Base-by-base conservation (phyloP, 164 flowering plant species). In the Paratinospora sagittata region DNA sequence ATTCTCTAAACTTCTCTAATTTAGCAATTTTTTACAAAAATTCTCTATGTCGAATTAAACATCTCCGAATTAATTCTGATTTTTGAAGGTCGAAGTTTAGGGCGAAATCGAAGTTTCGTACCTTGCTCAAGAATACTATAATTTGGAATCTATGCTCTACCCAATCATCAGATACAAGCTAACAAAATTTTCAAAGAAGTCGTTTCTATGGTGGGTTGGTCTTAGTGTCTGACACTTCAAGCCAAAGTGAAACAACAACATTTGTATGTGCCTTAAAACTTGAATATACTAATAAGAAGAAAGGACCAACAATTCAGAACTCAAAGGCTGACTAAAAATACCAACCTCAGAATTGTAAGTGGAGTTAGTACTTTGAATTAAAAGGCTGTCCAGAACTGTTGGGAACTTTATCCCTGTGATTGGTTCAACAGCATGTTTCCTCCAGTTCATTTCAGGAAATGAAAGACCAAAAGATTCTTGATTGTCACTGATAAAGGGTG, bases 391-490 rank as follows among this genome's bases (percentile, higher is more conserved):
- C 83, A 91, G 76, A 37, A 86, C 66, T 66, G 78, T 43, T 6
- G 98, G 97, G 74, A 95, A 92, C 82, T 86, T 86, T 86, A 95
- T 87, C 69, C 98, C 98, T 39, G 97, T 92, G 79, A 70, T 82
- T 34, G 97, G 93, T 79, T 95, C 98, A 73, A 84, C 82, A 34
- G 85, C 78, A 69, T 86, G 82, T 63, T 79, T 76, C 68, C 72
- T 70, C 88, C 86, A 80, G 67, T 78, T 74, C 58, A 90, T 78
- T 39, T 81, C 84, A 9, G 82, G 78, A 67, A 88, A 75, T 55
- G 81, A 74, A 70, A 80, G 73, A 55, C 79, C 83, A 68, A 78
- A 72, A 81, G 85, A 82, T 39, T 84, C 83, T 49, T 78, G 85
- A 30, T 30, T 2, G 3, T 30, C 34, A 30, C 34, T 30, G 34